Conservation (phyloP, 768 basidiomycete genomes). For the Aureoboletus auriporus region DNA sequence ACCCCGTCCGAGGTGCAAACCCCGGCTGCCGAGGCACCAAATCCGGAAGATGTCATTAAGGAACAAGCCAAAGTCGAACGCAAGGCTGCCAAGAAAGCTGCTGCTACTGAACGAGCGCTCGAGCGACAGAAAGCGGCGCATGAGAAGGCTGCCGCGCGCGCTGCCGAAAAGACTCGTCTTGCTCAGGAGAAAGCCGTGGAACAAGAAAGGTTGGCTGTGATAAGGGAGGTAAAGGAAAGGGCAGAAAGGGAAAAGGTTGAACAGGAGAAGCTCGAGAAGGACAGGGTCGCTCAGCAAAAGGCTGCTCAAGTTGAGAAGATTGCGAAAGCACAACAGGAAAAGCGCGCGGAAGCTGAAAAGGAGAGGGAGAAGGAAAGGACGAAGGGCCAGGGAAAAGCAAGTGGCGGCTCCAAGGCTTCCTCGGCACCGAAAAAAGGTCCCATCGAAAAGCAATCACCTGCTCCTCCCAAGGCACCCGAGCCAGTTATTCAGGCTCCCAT, state of each 20-base stretch:
- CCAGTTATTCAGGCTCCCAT: constrained; percentile 63
- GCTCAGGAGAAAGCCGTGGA: constrained; percentile 52
- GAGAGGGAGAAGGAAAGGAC: constrained; percentile 29
- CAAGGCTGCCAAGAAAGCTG: constrained; percentile 63
- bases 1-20: constrained; percentile 22
- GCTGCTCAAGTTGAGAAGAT: constrained; percentile 32
- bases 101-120: constrained; percentile 56
- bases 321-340: constrained; percentile 32
- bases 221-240: constrained; percentile 38
- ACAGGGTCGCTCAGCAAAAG: constrained; percentile 30
- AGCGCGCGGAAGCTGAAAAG: constrained; percentile 24
- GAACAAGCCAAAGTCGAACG: constrained; percentile 55
- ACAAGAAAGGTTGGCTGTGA: constrained; percentile 42
- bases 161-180: constrained; percentile 51
- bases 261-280: constrained; percentile 39
- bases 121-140: constrained; percentile 55
- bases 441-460: constrained; percentile 17
- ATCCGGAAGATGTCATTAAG: constrained; percentile 35
- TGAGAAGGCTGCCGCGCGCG: constrained; percentile 51
- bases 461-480: constrained; percentile 26
- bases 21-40: constrained; percentile 16
- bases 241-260: constrained; percentile 34
- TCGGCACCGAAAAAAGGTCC: constrained; percentile 13
- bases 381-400: constrained; percentile 23
- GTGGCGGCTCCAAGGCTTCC: constrained; percentile 23